A percentile compares a stretch with the other conserved stretches of the same genome.
Evolutionary conservation across 2,329 filamentous ascomycete genomes (phyloP).

Genomic region (Thelonectria olida): DNA sequence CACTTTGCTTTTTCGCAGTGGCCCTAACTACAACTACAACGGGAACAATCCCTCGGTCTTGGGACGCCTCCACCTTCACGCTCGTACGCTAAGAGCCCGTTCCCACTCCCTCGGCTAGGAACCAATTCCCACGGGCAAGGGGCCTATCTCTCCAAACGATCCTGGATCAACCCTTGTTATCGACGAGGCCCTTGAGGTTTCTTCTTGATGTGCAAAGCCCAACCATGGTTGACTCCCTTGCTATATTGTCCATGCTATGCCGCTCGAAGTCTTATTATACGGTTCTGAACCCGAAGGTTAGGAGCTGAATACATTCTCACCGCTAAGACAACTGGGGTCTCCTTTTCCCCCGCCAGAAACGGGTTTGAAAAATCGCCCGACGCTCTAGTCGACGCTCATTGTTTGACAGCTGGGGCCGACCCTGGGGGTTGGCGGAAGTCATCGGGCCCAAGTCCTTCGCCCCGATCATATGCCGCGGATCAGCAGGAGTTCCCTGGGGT

Average conservation of each 20-base stretch:
- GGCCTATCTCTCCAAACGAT: conserved; percentile 5
- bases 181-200: conserved; percentile 27
- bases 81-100: conserved; percentile 30
- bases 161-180: conserved; percentile 31
- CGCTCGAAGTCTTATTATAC: conserved; percentile 23
- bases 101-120: conserved; percentile 30
- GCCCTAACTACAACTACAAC: conserved; percentile 3
- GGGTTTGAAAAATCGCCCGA: conserved; percentile 21
- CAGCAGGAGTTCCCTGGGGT: neutral
- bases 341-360: conserved; percentile 4
- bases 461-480: neutral
- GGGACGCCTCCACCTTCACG: conserved; percentile 22
- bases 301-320: conserved; percentile 25
- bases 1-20: conserved; percentile 20
- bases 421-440: conserved; percentile 1
- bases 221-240: conserved; percentile 23
- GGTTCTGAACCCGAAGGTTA: conserved; percentile 15
- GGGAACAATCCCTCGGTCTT: conserved; percentile 7
- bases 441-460: neutral
- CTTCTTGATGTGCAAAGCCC: conserved; percentile 6
- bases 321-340: conserved; percentile 20
- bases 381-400: conserved; percentile 6
- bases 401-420: neutral
- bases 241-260: conserved; percentile 32
- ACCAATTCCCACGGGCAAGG: conserved; percentile 23